A percentile compares a stretch with the other conserved stretches of the same genome.
phyloP scores from a whole-genome alignment of 139 green algal genomes.

The Chlamydomonas incerta region DNA sequence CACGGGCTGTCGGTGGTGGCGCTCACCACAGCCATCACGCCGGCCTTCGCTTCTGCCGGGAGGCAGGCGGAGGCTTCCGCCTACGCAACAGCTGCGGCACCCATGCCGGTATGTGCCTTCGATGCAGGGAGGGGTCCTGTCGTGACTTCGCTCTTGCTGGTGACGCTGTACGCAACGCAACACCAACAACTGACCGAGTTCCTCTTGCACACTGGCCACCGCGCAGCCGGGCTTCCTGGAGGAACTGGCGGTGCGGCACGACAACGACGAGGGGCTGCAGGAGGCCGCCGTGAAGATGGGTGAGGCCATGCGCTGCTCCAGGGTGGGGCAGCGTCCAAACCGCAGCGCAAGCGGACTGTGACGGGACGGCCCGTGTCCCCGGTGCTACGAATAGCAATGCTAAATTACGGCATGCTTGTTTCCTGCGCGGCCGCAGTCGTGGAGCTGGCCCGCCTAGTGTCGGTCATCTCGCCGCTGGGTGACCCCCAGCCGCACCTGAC shows the following conservation, averaged over 20 bases:
- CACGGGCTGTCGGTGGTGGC: slow-evolving; percentile 1
- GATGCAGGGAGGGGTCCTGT: too few species aligned
- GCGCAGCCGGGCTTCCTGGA: slow-evolving; percentile 86
- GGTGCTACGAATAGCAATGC: too few species aligned
- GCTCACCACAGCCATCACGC: neutral
- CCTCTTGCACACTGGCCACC: too few species aligned
- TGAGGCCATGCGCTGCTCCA: slow-evolving; percentile 48
- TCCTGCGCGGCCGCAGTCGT: slow-evolving; percentile 51
- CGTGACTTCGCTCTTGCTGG: too few species aligned
- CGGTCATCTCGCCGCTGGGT: slow-evolving; percentile 72
- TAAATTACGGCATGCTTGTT: too few species aligned
- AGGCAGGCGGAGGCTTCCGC: neutral
- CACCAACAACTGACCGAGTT: too few species aligned
- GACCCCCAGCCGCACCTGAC: slow-evolving; percentile 70
- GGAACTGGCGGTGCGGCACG: slow-evolving; percentile 68
- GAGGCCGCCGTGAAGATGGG: slow-evolving; percentile 70
- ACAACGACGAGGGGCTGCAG: slow-evolving; percentile 75
- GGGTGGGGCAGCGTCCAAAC: too few species aligned
- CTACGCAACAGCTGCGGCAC: slow-evolving; percentile 12
- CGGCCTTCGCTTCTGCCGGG: neutral
- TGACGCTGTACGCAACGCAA: too few species aligned
- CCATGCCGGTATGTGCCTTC: slow-evolving; percentile 74
- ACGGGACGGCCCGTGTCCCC: too few species aligned
- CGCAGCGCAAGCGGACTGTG: too few species aligned
- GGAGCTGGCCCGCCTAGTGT: slow-evolving; percentile 64